A percentile compares a stretch with the other conserved stretches of the same genome.
These are phyloP conservation scores for Colletotrichum graminicola DNA, from an alignment of 2,329 filamentous ascomycete genomes.

Conservation along the genomic window DNA sequence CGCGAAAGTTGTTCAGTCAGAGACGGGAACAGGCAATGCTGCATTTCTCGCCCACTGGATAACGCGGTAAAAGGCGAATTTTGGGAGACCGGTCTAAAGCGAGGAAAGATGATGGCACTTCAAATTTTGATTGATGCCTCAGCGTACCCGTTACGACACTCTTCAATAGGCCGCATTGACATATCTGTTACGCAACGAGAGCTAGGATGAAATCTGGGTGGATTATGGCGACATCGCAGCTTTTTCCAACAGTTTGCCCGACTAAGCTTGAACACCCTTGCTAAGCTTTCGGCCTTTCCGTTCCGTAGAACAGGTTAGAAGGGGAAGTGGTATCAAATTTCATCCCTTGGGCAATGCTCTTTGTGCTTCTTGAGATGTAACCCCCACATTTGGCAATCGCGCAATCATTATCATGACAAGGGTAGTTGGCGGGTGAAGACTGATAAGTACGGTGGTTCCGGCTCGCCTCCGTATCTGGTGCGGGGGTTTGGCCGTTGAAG, in stretches of 20 bases:
- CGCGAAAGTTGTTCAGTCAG: constrained; percentile 5
- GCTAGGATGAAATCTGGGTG: not conserved
- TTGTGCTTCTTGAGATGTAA: not conserved
- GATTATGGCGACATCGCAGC: constrained; percentile 16
- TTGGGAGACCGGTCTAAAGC: not conserved
- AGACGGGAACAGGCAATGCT: not conserved
- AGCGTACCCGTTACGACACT: not conserved
- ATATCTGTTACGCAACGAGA: constrained; percentile 8
- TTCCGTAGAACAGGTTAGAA: not conserved
- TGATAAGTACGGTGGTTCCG: not conserved
- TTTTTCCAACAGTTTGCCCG: constrained; percentile 2
- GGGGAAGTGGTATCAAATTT: not conserved
- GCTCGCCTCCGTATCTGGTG: constrained; percentile 3
- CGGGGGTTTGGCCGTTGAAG: not conserved
- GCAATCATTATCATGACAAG: constrained; percentile 10
- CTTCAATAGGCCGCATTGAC: not conserved
- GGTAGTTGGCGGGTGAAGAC: not conserved
- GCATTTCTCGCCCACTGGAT: not conserved
- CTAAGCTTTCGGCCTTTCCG: constrained; percentile 11
- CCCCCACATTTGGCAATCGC: constrained; percentile 4
- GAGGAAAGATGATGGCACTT: not conserved
- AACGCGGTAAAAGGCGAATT: not conserved
- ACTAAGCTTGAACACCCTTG: not conserved
- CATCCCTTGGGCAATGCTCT: not conserved
- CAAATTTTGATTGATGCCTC: not conserved